Base-by-base conservation (phyloP, 192 early-diverging fungal genomes). In the Coemansia sp. region DNA sequence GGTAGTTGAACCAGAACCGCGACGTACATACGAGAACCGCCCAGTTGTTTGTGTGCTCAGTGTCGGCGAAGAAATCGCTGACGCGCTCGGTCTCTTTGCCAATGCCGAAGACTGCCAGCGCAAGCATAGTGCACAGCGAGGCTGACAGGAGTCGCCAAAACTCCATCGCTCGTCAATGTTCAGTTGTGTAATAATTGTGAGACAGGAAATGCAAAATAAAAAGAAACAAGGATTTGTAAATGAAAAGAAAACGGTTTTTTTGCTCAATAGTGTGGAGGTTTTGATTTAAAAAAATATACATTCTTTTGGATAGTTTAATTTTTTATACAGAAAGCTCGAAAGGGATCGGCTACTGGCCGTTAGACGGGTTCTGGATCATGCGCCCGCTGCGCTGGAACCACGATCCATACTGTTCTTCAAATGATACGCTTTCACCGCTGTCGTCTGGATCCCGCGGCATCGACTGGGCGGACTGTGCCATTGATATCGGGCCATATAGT, bases 1-100 rank as follows among this genome's bases (percentile, higher is more conserved):
- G 84, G 80, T 99, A 99, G 81, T 99, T 99, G 87, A 99, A 98
- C 98, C 98, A 99, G 80, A 97, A 99, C 9, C 98, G 89, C 14
- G 98, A 99, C 4, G 98, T 96, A 84, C 94, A 94, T 26, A 94
- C 97, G 69, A 99, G 80, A 2, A 99, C 96, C 1, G 98, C 98
- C 98, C 98, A 99, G 83, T 99, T 99, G 78, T 98, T 99, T 35
- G 96, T 97, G 66, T 93, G 92, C 41, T 86, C 88, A 59, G 87
- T 81, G 15, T 75, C 71, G 46, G 72, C 84, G 62, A 92, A 91
- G 68, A 93, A 90, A 15, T 78, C 72, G 34, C 86, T 79, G 7
- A 90, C 77, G 15, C 58, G 53, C 15, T 67, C 57, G 57, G 5
- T 21, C 34, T 35, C 35, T 23, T 55, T 24, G 14, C 57, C 57